Base-by-base conservation (phyloP, 345 rosid genomes). In the Psidium friedrichsthalianum region DNA sequence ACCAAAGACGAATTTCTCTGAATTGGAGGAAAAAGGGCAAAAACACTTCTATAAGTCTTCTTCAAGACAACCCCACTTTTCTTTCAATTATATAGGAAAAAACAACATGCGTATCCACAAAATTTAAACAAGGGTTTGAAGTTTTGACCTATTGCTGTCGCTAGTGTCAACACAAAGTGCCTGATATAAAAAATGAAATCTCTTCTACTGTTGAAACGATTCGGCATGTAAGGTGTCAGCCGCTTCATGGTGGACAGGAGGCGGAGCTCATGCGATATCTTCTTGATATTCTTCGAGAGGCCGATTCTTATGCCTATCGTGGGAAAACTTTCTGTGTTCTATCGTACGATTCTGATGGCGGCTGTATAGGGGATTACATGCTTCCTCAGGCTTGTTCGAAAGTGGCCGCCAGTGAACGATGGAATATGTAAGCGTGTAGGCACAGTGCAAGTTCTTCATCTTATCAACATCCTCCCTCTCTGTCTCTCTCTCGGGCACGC, bases 111-210 rank as follows among this genome's bases (percentile, higher is more conserved):
- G 51, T 49, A 9, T 49, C 11, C 51, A 49, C 51, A 49, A 49
- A 49, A 49, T 53, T 54, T 36, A 56, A 11, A 47, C 49, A 84
- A 52, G 85, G 42, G n/a, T 18, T 84, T 69, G 81, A 44, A 44
- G 25, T 55, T 74, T 59, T 52, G 53, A 56, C 85, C 85, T 44
- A 69, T 53, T 74, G 82, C 83, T 36, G 78, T 85, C 86, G 12
- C 57, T 69, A 54, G 64, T 53, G 86, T 85, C 86, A 74, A 85
- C 82, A 74, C 86, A 27, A 74, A 85, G 83, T 85, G 74, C 83
- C 25, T 44, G 78, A 69, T 32, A 8, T 36, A 69, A 49, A 49
- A 49, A 47, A 47, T 1, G 11, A 49, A 69, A 21, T 69, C 56
- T 8, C 82, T 36, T 74, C 56, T 4, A 24, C 8, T 40, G 51